Conservation (phyloP, 2,329 filamentous ascomycete species). For the Xenoacremonium recifei region DNA sequence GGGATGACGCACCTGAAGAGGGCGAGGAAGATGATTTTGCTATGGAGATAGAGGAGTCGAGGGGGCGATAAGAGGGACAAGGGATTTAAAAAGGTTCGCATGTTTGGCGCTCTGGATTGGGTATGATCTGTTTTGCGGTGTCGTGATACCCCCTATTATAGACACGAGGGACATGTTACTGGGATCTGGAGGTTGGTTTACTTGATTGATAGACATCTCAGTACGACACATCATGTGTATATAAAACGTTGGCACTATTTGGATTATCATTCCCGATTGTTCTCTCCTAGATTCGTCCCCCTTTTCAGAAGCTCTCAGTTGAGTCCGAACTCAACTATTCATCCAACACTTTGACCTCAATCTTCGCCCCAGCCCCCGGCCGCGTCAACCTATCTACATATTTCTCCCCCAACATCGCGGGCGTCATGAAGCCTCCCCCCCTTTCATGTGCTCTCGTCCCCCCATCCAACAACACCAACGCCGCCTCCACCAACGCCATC, state of each 20-base stretch:
- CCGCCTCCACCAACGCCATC: conserved; percentile 17
- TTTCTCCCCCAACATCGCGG: conserved; percentile 15
- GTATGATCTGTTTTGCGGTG: conserved; percentile 9
- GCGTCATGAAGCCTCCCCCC: conserved; percentile 17
- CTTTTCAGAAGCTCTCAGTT: too few species aligned
- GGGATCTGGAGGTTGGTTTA: too few species aligned
- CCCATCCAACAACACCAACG: conserved; percentile 14
- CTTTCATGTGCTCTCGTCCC: conserved; percentile 8
- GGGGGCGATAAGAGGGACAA: conserved; percentile 8
- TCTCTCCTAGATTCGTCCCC: too few species aligned
- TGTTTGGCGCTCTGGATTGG: conserved; percentile 5
- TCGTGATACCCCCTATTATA: conserved; percentile 26
- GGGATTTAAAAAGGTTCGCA: neutral
- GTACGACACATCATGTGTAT: too few species aligned
- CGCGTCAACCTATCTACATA: conserved; percentile 10
- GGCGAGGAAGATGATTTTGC: conserved; percentile 20
- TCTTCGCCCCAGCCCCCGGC: conserved; percentile 8
- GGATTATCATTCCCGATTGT: too few species aligned
- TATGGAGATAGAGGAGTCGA: conserved; percentile 16
- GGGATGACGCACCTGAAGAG: conserved; percentile 29
- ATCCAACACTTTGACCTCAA: conserved; percentile 8
- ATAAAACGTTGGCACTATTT: too few species aligned
- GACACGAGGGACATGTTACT: conserved; percentile 11
- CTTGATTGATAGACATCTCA: too few species aligned
- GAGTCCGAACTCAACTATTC: too few species aligned